Evolutionary conservation across 2,329 filamentous ascomycete genomes (phyloP).

Genomic region (Colletotrichum sp.): DNA sequence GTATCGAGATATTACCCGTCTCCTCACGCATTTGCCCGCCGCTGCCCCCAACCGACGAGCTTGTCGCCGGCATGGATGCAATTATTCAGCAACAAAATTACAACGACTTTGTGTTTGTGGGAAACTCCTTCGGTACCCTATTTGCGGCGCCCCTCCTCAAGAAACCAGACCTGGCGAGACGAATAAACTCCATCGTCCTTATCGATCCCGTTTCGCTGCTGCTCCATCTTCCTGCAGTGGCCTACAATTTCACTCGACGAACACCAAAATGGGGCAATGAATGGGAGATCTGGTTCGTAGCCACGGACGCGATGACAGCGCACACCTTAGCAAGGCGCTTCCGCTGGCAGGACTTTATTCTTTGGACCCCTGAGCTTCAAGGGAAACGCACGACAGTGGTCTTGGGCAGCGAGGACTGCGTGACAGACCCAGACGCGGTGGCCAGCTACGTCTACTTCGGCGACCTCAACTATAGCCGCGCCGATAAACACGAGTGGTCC

Average conservation of each 20-base stretch:
- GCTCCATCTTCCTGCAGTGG: conserved; percentile 72
- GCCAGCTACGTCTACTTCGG: conserved; percentile 29
- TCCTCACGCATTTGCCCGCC: conserved; percentile 65
- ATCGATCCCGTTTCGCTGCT: conserved; percentile 71
- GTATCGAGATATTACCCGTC: conserved; percentile 69
- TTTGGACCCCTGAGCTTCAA: conserved; percentile 71
- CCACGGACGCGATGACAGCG: conserved; percentile 70
- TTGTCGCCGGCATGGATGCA: conserved; percentile 20
- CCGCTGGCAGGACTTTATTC: conserved; percentile 74
- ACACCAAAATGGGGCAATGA: conserved; percentile 64
- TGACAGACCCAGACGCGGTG: conserved; percentile 25
- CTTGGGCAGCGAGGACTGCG: conserved; percentile 27
- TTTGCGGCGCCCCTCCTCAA: conserved; percentile 55
- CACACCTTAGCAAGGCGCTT: conserved; percentile 70
- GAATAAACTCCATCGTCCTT: conserved; percentile 54
- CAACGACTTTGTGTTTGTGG: conserved; percentile 62
- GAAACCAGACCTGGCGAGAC: conserved; percentile 37
- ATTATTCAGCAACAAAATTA: conserved; percentile 65
- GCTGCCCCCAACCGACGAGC: conserved; percentile 18
- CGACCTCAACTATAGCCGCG: conserved; percentile 17
- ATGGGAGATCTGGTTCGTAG: conserved; percentile 74
- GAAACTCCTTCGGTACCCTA: conserved; percentile 72
- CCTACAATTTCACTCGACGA: conserved; percentile 72
- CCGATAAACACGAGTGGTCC: conserved; percentile 20
- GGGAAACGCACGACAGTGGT: conserved; percentile 27